These are phyloP conservation scores for Knoxdaviesia proteae DNA, from an alignment of 2,329 filamentous ascomycete genomes.

Conservation along the genomic window DNA sequence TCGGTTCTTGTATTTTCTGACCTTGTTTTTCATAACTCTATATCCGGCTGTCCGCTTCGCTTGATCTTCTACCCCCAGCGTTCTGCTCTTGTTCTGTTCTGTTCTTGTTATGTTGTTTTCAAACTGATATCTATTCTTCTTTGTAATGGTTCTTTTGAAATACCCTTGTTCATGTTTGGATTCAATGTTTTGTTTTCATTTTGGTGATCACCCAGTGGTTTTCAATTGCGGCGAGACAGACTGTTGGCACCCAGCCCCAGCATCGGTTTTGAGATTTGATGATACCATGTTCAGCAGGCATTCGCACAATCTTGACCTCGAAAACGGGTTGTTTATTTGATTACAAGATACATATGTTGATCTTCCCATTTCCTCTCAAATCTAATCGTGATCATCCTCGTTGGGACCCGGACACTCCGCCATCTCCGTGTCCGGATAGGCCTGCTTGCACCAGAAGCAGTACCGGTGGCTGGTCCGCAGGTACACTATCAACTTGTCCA, in stretches of 20 bases:
- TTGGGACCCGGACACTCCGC: constrained; percentile 74
- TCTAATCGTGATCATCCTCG: constrained; percentile 57
- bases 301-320: too few species aligned
- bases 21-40: neutral
- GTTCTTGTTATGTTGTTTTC: neutral
- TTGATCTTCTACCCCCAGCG: neutral
- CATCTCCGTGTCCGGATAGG: constrained; percentile 53
- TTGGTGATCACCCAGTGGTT: neutral
- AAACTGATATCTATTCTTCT: neutral
- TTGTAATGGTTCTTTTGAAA: neutral
- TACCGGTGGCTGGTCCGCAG: constrained; percentile 55
- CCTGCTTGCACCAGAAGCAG: constrained; percentile 91
- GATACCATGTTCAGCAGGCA: too few species aligned
- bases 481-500: constrained; percentile 45
- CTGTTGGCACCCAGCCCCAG: too few species aligned
- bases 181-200: neutral
- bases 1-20: neutral
- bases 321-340: too few species aligned
- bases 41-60: neutral
- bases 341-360: too few species aligned
- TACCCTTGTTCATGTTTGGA: neutral
- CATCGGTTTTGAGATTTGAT: too few species aligned
- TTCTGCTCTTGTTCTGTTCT: too few species aligned
- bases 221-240: too few species aligned
- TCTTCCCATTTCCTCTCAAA: neutral